Base-by-base conservation (phyloP, 257 asterid genomes). In the Ilex aquifolium region DNA sequence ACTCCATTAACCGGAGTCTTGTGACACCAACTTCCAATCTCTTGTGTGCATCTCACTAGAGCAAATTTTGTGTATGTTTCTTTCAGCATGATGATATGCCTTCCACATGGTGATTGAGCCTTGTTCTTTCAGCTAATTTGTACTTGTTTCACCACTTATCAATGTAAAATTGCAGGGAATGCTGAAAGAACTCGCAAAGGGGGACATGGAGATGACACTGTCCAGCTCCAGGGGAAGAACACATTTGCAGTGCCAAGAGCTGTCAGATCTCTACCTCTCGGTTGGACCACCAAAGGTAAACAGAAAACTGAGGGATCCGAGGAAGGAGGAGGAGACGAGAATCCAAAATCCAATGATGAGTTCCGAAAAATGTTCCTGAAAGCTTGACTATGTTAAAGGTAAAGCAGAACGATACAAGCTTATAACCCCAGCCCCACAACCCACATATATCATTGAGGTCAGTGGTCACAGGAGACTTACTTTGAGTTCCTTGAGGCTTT, bases 181-280 rank as follows among this genome's bases (percentile, higher is more conserved):
- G 67, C 54, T 52, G 72, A 69, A 36, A 69, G 70, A 64, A 66
- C 67, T 70, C 60, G 84, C 12, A 72, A 61, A 67, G 81, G 77
- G 57, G 72, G 67, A 60, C 72, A 64, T 15, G 72, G 67, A 3
- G 81, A 62, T 56, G 75, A 72, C 16, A 71, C 52, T 39, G 60
- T 82, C 58, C 79, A 80, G 80, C 80, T 87, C 56, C 80, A 72
- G 74, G 95, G 97, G 59, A 78, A 60, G 70, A 84, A 78, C 81
- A 84, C 95, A 5, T 93, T 93, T 65, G 97, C 97, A 1, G 77
- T 90, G 69, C 97, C 99, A 48, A 77, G 97, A 84, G 78, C 80
- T 27, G 96, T 93, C 55, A 82, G 67, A 69, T 82, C 93, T 7
- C 75, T 91, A 69, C 83, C 93, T 7, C 75, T 91, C 42, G 95